Base-by-base conservation (phyloP, 345 rosid species). In the Anacardium occidentale region DNA sequence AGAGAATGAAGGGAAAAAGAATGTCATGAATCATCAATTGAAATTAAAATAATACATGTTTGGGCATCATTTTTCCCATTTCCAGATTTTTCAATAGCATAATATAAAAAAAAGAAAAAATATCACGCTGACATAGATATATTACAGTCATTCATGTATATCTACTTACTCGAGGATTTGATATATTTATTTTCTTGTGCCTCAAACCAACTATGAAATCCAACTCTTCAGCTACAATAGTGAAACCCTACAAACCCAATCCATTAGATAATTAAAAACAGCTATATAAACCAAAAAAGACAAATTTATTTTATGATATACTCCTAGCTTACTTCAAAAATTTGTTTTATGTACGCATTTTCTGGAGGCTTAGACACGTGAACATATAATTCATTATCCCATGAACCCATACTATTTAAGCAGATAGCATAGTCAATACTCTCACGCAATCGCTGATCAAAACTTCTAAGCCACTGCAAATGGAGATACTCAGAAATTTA, bases 291-390 rank as follows among this genome's bases (percentile, higher is more conserved):
- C 57, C 71, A 44, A 50, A 70, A 37, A 37, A 37, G 7, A 37
- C 5, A 5, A 45, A 47, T 45, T n/a, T 45, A 34, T 44, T 51
- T 47, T 51, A 9, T 54, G 51, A 53, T 42, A 10, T 50, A 5
- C 70, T 37, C 61, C 66, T 21, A 15, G 72, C 88, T 85, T 82
- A 92, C 98, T 81, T 94, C 97, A 77, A 89, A 89, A 74, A 92
- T 90, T 79, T 94, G 98, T 80, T 88, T 94, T 50, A 94, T 79
- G 67, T 90, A 88, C 70, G 91, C 92, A 72, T 94, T 94, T 59
- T 94, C 97, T 44, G 97, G 92, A 77, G 98, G 98, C 87, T 94
- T 94, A 17, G 97, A 94, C 73, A 94, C 97, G 18, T 94, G 97
- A 71, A 91, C 64, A 85, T 83, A 83, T 60, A 94, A 80, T 73